Evolutionary conservation across 352 stramenopile genomes (phyloP), one percentile per base, ranked within the genome.

Genomic region (Aphanomyces astaci): DNA sequence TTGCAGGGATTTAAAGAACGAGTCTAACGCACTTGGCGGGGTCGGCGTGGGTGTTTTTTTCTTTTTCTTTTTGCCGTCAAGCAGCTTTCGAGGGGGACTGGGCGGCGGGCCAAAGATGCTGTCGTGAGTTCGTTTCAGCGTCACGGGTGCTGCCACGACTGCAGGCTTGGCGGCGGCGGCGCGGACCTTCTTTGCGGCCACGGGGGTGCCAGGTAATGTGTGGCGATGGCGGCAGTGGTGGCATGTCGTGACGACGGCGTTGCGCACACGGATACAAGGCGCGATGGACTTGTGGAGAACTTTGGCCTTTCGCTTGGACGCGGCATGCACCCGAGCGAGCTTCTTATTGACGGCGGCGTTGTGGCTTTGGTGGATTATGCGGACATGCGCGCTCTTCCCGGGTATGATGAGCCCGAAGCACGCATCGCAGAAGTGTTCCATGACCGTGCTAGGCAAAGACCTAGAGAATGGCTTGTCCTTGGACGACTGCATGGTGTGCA

Each of bases 21-120:
- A 68, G 51, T 68, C 62, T 13, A 68, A 31, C 30, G 43, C 62
- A 36, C 43, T 60, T 4, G 60, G 33, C 31, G 62, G 62, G 1
- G 39, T 17, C 19, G 43, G 5, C 2, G 19, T 45, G 4, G 43
- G 13, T 31, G 76, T 77, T 62, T 84, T 81, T 36, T 88, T 88
- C 65, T 92, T 91, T 64, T 90, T 90, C 68, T 86, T 84, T 51
- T 78, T 76, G 28, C 76, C 78, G 40, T 94, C 86, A 4, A 94
- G 70, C 31, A 94, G 71, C 66, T 87, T 89, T 19, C 82, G 68
- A 28, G 84, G 83, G 0, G 80, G 81, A 69, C 81, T 90, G n/a
- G 79, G 62, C 1, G 76, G 73, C 46, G 71, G 66, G 1, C 74
- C 76, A 70, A 88, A 87, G 43, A 88, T 53, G 65, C 81, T 88